phyloP scores from a whole-genome alignment of 2,329 filamentous ascomycete genomes.

The Thermothelomyces thermophilus region DNA sequence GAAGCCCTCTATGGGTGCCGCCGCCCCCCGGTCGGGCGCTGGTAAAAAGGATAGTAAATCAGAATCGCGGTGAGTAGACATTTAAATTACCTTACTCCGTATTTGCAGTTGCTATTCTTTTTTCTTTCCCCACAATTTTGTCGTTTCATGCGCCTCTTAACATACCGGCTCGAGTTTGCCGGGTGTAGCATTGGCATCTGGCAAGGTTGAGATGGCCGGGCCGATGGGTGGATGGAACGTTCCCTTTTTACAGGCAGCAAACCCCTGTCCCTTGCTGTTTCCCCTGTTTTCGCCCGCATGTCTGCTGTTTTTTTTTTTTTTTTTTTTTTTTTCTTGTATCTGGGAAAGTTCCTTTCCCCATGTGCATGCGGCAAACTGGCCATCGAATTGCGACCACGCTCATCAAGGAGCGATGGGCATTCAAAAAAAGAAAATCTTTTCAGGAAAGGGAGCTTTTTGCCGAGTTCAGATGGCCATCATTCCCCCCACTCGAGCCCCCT shows the following conservation, averaged over 20 bases:
- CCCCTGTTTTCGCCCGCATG: neutral
- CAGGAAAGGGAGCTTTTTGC: constrained; percentile 1
- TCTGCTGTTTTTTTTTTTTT: neutral
- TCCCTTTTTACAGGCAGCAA: neutral
- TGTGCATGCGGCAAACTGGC: neutral
- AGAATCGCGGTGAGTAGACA: constrained; percentile 22
- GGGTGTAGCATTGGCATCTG: constrained; percentile 5
- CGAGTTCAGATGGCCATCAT: neutral
- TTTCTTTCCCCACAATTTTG: constrained; percentile 5
- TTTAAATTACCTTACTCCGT: neutral
- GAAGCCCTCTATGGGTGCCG: neutral
- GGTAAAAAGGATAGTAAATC: constrained; percentile 15
- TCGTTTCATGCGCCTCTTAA: neutral
- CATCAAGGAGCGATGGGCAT: neutral
- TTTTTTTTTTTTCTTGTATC: too few species aligned
- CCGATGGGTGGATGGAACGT: constrained; percentile 2
- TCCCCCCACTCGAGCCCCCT: too few species aligned
- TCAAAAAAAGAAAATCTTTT: neutral
- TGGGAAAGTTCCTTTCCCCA: too few species aligned
- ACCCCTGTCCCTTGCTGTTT: constrained; percentile 5
- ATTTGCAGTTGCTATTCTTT: neutral
- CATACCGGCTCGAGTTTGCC: neutral
- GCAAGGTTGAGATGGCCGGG: constrained; percentile 1
- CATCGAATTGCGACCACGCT: neutral
- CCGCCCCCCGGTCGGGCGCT: neutral